Percentiles rank a stretch among this genome's conserved stretches.
Conservation (phyloP, 306 rosid genomes). For the Astragalus glycyphyllos region DNA sequence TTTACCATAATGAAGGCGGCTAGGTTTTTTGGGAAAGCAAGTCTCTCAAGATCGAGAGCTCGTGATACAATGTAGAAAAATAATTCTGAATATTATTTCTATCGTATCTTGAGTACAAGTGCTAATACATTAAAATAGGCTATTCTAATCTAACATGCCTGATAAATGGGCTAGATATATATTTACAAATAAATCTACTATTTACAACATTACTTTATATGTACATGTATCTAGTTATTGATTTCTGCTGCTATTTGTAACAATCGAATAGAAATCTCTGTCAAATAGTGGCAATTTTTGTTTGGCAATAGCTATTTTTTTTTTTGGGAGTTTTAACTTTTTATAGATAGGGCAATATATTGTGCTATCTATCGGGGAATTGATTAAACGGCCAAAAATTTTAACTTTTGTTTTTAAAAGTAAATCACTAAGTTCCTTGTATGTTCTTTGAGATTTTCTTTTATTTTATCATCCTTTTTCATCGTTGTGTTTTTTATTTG, state of each 20-base stretch:
- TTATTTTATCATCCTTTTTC: not conserved
- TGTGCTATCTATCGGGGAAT: constrained; percentile 2
- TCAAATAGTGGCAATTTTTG: constrained; percentile 28
- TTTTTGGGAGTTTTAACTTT: constrained; percentile 7
- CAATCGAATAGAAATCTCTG: not conserved
- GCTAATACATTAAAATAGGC: too few species aligned
- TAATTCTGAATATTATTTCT: too few species aligned
- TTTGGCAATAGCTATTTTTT: not conserved
- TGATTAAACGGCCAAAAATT: not conserved
- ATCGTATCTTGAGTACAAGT: too few species aligned
- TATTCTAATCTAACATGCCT: too few species aligned
- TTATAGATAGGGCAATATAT: constrained; percentile 1
- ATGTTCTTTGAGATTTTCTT: constrained; percentile 1
- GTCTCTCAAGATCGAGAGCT: too few species aligned
- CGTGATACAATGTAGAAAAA: too few species aligned
- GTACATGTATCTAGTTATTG: not conserved
- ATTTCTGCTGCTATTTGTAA: constrained; percentile 1
- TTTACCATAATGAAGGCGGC: too few species aligned
- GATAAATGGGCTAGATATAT: too few species aligned
- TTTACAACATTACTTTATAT: not conserved
- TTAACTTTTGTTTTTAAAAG: constrained; percentile 16
- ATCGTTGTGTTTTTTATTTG: not conserved
- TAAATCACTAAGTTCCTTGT: not conserved
- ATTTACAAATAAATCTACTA: not conserved
- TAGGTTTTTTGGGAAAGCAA: too few species aligned